Conservation (phyloP, 208 protist species). For the Leishmania gerbilli region DNA sequence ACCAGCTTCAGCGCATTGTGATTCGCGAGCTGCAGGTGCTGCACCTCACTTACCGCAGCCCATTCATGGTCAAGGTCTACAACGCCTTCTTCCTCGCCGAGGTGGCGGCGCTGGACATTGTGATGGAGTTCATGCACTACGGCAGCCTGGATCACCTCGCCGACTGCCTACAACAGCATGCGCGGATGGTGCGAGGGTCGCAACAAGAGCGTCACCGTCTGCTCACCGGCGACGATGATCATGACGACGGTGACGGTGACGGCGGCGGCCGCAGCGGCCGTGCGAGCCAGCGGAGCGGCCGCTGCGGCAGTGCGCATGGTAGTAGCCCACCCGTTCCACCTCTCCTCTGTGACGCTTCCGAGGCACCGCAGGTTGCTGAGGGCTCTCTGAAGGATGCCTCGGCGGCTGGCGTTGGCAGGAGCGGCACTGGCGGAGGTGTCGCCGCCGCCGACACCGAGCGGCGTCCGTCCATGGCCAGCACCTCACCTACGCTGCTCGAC, state of each 20-base stretch:
- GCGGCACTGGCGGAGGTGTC: background rate
- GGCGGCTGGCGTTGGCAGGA: background rate
- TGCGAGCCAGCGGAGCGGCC: background rate
- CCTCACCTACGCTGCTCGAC: constrained; percentile 13
- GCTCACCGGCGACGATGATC: constrained; percentile 11
- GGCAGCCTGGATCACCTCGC: constrained; percentile 73
- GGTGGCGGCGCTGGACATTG: constrained; percentile 71
- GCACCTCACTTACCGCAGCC: constrained; percentile 83
- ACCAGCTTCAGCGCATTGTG: constrained; percentile 73
- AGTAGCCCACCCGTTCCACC: background rate
- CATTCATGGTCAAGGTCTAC: constrained; percentile 92
- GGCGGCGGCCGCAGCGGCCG: constrained; percentile 11
- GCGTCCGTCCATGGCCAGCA: background rate
- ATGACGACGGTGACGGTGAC: background rate
- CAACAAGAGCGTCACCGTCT: constrained; percentile 34
- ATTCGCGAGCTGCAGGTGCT: constrained; percentile 86
- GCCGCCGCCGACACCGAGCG: background rate
- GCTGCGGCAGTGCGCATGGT: background rate
- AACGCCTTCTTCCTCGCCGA: constrained; percentile 81
- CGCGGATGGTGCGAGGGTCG: constrained; percentile 24
- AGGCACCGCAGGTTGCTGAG: background rate
- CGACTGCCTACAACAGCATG: constrained; percentile 41
- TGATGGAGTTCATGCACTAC: constrained; percentile 93
- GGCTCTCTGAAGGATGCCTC: background rate
- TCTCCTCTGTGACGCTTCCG: background rate